Evolutionary conservation across 768 basidiomycete species (phyloP).

Genomic region (Termitomyces sp.): DNA sequence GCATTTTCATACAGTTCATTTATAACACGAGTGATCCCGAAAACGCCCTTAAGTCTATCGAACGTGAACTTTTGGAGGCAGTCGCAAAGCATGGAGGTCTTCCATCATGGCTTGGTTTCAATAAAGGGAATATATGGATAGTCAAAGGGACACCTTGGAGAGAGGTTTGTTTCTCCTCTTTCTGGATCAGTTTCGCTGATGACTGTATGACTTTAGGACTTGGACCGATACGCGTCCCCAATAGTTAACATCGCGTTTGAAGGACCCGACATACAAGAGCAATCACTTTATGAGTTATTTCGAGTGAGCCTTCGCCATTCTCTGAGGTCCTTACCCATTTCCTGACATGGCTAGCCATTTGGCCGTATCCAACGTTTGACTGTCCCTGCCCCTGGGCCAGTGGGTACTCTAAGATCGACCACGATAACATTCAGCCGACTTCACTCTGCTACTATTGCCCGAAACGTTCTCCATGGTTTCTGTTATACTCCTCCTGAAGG

Average conservation of each 20-base stretch:
- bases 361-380: constrained; percentile 71
- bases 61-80: constrained; percentile 39
- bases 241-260: constrained; percentile 79
- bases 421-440: constrained; percentile 56
- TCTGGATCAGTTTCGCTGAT: neutral
- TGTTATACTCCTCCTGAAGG: constrained; percentile 12
- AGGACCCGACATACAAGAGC: constrained; percentile 82
- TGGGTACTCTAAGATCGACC: constrained; percentile 62
- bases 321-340: neutral
- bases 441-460: constrained; percentile 72
- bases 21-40: constrained; percentile 39
- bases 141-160: constrained; percentile 77
- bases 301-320: constrained; percentile 44
- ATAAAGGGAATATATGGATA: constrained; percentile 54
- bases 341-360: constrained; percentile 50
- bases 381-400: constrained; percentile 52
- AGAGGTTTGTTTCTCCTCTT: constrained; percentile 46
- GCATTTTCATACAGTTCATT: constrained; percentile 73
- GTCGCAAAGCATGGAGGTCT: constrained; percentile 45
- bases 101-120: constrained; percentile 57
- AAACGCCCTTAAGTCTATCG: constrained; percentile 39
- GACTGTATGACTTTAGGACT: constrained; percentile 49
- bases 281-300: constrained; percentile 70
- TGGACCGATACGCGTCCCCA: constrained; percentile 73
- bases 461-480: constrained; percentile 70